Evolutionary conservation across 225 moss, liverwort and hornwort species (phyloP).

Genomic region (Lunularia cruciata): DNA sequence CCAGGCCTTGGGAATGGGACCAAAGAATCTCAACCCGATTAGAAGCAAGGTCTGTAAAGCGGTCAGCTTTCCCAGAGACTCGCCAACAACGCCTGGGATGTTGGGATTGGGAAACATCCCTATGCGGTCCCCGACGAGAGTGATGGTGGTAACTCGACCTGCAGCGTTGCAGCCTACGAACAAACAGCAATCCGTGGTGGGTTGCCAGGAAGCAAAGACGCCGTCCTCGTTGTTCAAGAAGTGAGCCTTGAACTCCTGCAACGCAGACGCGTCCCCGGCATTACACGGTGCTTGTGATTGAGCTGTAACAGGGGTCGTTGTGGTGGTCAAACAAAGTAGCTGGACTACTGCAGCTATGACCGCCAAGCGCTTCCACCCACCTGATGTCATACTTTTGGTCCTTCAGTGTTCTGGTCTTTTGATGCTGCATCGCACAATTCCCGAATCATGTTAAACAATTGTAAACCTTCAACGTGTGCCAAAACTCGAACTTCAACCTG

Average conservation of each 20-base stretch:
- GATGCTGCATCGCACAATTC: too few relatives aligned
- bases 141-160: slow-evolving; percentile 27
- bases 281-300: slow-evolving; percentile 31
- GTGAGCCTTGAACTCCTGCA: slow-evolving; percentile 31
- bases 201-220: slow-evolving; percentile 15
- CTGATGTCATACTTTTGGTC: not conserved
- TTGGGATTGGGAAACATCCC: slow-evolving; percentile 16
- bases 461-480: too few relatives aligned
- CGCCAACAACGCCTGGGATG: slow-evolving; percentile 18
- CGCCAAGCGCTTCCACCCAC: not conserved
- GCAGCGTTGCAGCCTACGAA: not conserved
- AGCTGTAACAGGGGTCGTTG: not conserved
- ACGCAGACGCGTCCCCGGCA: slow-evolving; percentile 25
- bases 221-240: slow-evolving; percentile 2
- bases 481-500: too few relatives aligned
- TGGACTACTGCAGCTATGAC: not conserved
- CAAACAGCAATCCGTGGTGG: slow-evolving; percentile 20
- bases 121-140: not conserved
- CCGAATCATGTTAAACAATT: too few relatives aligned
- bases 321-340: not conserved
- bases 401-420: too few relatives aligned
- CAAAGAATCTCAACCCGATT: slow-evolving; percentile 30
- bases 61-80: slow-evolving; percentile 24
- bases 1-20: slow-evolving; percentile 33
- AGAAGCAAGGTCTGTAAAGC: slow-evolving; percentile 21